phyloP scores from a whole-genome alignment of 257 asterid species.

The Solanum stenotomum region DNA sequence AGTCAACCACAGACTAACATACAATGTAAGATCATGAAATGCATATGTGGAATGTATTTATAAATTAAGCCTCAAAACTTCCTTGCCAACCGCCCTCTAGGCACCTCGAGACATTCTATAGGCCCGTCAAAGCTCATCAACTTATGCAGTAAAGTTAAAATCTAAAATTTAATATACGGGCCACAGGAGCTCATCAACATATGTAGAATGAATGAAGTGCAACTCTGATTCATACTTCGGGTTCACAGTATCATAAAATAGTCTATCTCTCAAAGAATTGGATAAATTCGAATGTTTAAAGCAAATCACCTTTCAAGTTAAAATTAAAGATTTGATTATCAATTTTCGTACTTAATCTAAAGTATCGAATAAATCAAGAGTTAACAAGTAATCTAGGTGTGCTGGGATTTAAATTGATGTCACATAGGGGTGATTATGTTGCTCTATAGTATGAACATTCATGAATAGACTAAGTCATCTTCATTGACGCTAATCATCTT shows the following conservation, averaged over 20 bases:
- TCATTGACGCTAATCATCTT: no score
- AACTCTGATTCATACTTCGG: not conserved
- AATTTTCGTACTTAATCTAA: not conserved
- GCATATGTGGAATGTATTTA: no score
- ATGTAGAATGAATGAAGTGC: not conserved
- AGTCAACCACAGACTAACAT: no score
- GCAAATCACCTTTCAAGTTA: not conserved
- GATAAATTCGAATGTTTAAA: no score
- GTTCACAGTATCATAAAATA: not conserved
- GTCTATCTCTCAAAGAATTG: not conserved
- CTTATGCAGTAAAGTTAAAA: not conserved
- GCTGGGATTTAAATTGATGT: no score
- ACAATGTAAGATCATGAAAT: not conserved
- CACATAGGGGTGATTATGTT: not conserved
- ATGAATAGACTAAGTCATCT: no score
- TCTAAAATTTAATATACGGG: no score
- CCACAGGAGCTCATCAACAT: not conserved
- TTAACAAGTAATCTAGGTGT: not conserved
- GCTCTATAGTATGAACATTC: not conserved
- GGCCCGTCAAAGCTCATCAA: not conserved
- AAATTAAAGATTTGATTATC: not conserved
- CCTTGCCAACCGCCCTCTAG: not conserved
- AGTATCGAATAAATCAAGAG: no score
- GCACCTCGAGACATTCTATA: not conserved
- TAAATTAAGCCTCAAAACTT: not conserved